Evolutionary conservation across 2,329 filamentous ascomycete genomes (phyloP).

Genomic region (Dendryphion nanum): DNA sequence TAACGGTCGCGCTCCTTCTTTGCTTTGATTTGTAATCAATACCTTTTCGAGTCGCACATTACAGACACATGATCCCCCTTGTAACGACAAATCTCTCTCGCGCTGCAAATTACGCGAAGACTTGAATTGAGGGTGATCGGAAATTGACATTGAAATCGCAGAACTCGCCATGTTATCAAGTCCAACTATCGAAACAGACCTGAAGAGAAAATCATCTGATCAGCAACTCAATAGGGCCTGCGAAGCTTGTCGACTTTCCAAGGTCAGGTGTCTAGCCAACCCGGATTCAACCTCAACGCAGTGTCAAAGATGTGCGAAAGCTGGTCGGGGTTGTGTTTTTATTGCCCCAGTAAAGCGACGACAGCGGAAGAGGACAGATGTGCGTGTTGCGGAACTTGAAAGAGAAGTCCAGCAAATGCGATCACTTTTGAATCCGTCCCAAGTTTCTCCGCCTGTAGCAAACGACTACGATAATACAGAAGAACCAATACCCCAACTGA

Average conservation of each 20-base stretch:
- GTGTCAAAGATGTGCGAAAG: conserved; percentile 37
- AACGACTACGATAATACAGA: conserved; percentile 30
- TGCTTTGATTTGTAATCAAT: too few relatives aligned
- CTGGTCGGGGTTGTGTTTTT: conserved; percentile 32
- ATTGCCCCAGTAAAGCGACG: conserved; percentile 35
- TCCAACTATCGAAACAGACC: too few relatives aligned
- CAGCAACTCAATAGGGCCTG: conserved; percentile 36
- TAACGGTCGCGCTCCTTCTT: too few relatives aligned
- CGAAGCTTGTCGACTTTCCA: conserved; percentile 36
- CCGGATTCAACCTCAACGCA: conserved; percentile 23
- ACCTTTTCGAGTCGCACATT: too few relatives aligned
- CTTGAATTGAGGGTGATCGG: too few relatives aligned
- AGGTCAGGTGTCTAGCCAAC: conserved; percentile 33
- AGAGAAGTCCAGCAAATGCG: conserved; percentile 37
- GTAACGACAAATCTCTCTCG: too few relatives aligned
- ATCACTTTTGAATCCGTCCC: conserved; percentile 24
- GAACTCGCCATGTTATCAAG: too few relatives aligned
- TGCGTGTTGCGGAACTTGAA: conserved; percentile 36
- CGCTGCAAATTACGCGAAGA: too few relatives aligned
- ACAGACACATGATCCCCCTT: too few relatives aligned
- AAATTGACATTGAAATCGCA: too few relatives aligned
- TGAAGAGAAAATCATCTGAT: conserved; percentile 22
- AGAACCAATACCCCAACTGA: conserved; percentile 9
- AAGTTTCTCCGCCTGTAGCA: conserved; percentile 19
- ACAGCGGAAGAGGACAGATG: conserved; percentile 37